phyloP scores from a whole-genome alignment of 2,329 filamentous ascomycete species.

The Ramichloridium luteum region DNA sequence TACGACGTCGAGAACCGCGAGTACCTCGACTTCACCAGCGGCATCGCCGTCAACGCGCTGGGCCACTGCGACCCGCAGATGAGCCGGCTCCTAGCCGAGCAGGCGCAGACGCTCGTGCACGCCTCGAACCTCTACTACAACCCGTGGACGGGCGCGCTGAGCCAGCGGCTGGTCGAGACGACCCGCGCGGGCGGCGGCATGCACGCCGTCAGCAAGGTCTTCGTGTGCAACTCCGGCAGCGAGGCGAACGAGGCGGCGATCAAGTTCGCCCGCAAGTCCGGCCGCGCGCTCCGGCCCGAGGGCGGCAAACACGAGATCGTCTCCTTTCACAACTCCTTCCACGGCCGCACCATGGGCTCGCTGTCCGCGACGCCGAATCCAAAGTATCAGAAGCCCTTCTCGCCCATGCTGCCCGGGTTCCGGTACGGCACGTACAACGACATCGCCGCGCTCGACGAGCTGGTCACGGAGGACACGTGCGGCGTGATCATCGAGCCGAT shows the following conservation, averaged over 20 bases:
- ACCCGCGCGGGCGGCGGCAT: slow-evolving; percentile 71
- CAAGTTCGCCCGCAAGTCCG: slow-evolving; percentile 89
- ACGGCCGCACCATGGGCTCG: slow-evolving; percentile 90
- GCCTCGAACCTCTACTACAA: slow-evolving; percentile 97
- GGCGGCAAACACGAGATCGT: slow-evolving; percentile 65
- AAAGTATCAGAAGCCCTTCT: slow-evolving; percentile 92
- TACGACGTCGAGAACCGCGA: slow-evolving; percentile 81
- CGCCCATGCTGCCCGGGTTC: slow-evolving; percentile 92
- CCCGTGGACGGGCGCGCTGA: slow-evolving; percentile 83
- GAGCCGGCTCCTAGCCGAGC: slow-evolving; percentile 56
- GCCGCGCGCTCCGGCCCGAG: slow-evolving; percentile 42
- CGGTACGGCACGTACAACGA: slow-evolving; percentile 79
- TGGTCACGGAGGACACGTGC: slow-evolving; percentile 77
- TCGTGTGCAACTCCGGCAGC: slow-evolving; percentile 90
- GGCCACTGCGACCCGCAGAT: slow-evolving; percentile 82
- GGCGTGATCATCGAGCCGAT: slow-evolving; percentile 95
- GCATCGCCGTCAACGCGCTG: slow-evolving; percentile 87
- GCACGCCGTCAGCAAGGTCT: slow-evolving; percentile 66
- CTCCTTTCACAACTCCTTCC: slow-evolving; percentile 85
- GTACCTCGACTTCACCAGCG: slow-evolving; percentile 90
- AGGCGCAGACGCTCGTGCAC: slow-evolving; percentile 63
- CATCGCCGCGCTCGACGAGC: slow-evolving; percentile 52
- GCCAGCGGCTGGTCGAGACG: slow-evolving; percentile 69
- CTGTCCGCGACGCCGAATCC: slow-evolving; percentile 94
- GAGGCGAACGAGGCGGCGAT: slow-evolving; percentile 97